These are phyloP conservation scores for Spergularia azorica DNA, from an alignment of 179 eudicot genomes.

Conservation along the genomic window DNA sequence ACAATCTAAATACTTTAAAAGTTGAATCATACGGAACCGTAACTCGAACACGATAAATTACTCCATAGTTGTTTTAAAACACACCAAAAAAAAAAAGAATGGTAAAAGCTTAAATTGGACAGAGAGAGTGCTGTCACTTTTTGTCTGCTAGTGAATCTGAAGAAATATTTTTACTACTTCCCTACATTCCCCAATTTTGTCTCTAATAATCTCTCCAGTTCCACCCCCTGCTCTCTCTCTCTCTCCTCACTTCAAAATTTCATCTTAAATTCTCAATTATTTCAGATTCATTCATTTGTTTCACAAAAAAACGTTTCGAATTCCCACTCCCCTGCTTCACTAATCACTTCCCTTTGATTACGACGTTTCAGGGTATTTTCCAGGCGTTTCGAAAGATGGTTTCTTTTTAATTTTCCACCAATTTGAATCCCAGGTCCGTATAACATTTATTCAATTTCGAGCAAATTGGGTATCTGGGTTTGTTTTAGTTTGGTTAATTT, in stretches of 20 bases:
- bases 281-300: slow-evolving; percentile 30
- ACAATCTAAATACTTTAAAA: too few relatives aligned
- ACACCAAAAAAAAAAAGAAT: too few relatives aligned
- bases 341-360: background rate
- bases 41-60: too few relatives aligned
- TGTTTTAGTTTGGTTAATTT: slow-evolving; percentile 8
- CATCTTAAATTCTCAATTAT: slow-evolving; percentile 15
- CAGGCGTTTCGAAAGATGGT: slow-evolving; percentile 27
- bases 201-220: slow-evolving; percentile 29
- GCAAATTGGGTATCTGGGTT: background rate
- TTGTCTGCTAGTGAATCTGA: slow-evolving; percentile 26
- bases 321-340: background rate
- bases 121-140: slow-evolving; percentile 25
- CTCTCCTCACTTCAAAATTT: slow-evolving; percentile 9
- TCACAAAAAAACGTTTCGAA: slow-evolving; percentile 23
- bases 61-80: too few relatives aligned
- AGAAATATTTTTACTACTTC: slow-evolving; percentile 29
- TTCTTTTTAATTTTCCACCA: slow-evolving; percentile 10
- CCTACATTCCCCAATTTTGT: slow-evolving; percentile 54
- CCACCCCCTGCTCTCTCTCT: slow-evolving; percentile 13
- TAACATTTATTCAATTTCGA: background rate
- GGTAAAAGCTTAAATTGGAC: background rate
- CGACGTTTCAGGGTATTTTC: background rate
- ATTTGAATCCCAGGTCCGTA: slow-evolving; percentile 29
- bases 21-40: too few relatives aligned